Evolutionary conservation across 257 asterid genomes (phyloP).

Genomic region (Avicennia marina): DNA sequence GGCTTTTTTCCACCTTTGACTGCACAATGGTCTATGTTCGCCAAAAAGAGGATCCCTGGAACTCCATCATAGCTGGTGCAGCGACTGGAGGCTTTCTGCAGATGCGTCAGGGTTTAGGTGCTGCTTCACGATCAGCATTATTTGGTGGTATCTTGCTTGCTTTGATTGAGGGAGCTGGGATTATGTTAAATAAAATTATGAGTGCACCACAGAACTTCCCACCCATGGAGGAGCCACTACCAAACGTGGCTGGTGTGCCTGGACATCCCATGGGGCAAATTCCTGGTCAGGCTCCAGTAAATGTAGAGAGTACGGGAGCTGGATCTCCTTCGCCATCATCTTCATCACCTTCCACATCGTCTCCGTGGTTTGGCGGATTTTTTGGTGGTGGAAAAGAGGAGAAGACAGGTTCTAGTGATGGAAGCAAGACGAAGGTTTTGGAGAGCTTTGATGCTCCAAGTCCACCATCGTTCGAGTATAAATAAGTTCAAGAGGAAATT

Average conservation of each 20-base stretch:
- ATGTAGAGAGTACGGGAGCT: constrained; percentile 33
- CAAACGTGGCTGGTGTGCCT: constrained; percentile 44
- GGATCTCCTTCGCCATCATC: constrained; percentile 29
- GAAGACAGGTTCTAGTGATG: constrained; percentile 41
- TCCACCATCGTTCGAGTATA: constrained; percentile 90
- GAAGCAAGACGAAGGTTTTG: constrained; percentile 77
- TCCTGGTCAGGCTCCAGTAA: constrained; percentile 61
- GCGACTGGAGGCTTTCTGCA: constrained; percentile 91
- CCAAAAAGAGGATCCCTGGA: constrained; percentile 93
- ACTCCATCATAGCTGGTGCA: constrained; percentile 86
- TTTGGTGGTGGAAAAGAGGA: constrained; percentile 66
- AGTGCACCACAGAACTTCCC: constrained; percentile 52
- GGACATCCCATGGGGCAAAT: constrained; percentile 59
- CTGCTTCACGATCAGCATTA: constrained; percentile 68
- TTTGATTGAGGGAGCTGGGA: constrained; percentile 87
- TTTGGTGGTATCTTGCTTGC: constrained; percentile 81
- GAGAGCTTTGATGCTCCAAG: constrained; percentile 91
- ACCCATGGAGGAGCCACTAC: constrained; percentile 57
- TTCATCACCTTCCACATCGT: constrained; percentile 30
- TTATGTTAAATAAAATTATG: constrained; percentile 64
- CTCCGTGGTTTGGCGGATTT: constrained; percentile 81
- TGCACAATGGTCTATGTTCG: constrained; percentile 82
- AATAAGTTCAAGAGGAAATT: constrained; percentile 30
- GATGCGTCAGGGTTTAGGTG: constrained; percentile 74
- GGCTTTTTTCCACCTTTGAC: constrained; percentile 85